These are phyloP conservation scores for Alternaria dauci DNA, from an alignment of 2,329 filamentous ascomycete genomes.

Conservation along the genomic window DNA sequence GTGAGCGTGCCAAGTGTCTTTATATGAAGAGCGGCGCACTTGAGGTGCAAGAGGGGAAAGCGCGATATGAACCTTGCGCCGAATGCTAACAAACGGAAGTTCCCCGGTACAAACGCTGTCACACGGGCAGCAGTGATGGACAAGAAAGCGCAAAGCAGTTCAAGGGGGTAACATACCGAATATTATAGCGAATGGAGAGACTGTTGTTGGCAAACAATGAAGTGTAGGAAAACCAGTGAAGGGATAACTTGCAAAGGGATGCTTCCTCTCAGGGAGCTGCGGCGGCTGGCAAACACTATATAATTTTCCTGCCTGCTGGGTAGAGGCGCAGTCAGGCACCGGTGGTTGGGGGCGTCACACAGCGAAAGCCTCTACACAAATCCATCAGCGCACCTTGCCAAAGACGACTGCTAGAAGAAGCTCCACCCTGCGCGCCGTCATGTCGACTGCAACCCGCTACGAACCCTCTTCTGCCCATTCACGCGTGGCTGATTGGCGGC, in stretches of 20 bases:
- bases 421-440: slow-evolving; percentile 8
- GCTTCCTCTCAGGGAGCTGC: background rate
- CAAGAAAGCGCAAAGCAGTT: slow-evolving; percentile 1
- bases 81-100: slow-evolving; percentile 9
- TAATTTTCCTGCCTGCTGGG: slow-evolving; percentile 5
- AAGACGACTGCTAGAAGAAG: background rate
- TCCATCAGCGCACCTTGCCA: slow-evolving; percentile 1
- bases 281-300: slow-evolving; percentile 26
- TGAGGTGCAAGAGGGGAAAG: slow-evolving; percentile 6
- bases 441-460: background rate
- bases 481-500: slow-evolving; percentile 13
- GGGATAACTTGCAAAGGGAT: background rate
- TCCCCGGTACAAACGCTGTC: background rate
- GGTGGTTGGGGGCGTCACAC: slow-evolving; percentile 27
- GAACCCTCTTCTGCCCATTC: background rate
- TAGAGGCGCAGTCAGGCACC: slow-evolving; percentile 22
- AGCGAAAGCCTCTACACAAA: slow-evolving; percentile 2
- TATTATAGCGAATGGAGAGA: slow-evolving; percentile 6
- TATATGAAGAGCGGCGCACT: slow-evolving; percentile 11
- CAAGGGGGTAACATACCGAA: slow-evolving; percentile 12
- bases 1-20: slow-evolving; percentile 10
- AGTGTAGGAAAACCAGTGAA: slow-evolving; percentile 3
- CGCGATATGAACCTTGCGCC: slow-evolving; percentile 7
- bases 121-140: slow-evolving; percentile 3
- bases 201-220: background rate